phyloP scores from a whole-genome alignment of 768 basidiomycete species.

The Mycena maculata region DNA sequence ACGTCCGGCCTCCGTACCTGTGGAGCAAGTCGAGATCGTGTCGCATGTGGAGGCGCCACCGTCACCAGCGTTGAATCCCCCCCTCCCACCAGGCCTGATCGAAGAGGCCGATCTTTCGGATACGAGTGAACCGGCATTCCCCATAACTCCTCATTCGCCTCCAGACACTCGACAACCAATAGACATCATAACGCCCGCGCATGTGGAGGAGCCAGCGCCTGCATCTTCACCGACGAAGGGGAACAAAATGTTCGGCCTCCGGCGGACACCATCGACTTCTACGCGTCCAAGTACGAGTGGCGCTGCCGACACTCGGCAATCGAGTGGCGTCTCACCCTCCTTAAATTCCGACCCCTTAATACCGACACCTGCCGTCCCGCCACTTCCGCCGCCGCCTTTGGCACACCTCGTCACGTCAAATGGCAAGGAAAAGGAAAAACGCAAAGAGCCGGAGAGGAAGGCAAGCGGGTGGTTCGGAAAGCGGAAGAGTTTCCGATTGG shows the following conservation, averaged over 20 bases:
- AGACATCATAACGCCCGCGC: slow-evolving; percentile 17
- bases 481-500: slow-evolving; percentile 59
- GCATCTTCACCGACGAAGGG: slow-evolving; percentile 29
- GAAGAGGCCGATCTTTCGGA: slow-evolving; percentile 43
- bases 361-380: slow-evolving; percentile 9
- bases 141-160: slow-evolving; percentile 39
- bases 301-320: slow-evolving; percentile 40
- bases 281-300: slow-evolving; percentile 30
- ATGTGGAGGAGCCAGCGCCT: slow-evolving; percentile 18
- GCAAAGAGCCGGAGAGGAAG: slow-evolving; percentile 56
- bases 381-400: slow-evolving; percentile 43
- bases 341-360: slow-evolving; percentile 22
- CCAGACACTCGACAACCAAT: slow-evolving; percentile 23
- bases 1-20: slow-evolving; percentile 42
- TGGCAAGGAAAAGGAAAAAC: slow-evolving; percentile 48
- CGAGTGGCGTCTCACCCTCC: slow-evolving; percentile 23
- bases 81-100: slow-evolving; percentile 45
- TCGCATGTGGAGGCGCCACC: slow-evolving; percentile 39
- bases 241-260: slow-evolving; percentile 46
- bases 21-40: slow-evolving; percentile 38
- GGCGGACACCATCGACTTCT: slow-evolving; percentile 49
- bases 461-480: slow-evolving; percentile 62
- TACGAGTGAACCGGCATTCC: slow-evolving; percentile 41
- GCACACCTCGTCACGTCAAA: slow-evolving; percentile 31
- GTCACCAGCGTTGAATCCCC: slow-evolving; percentile 34